Conservation (phyloP, 306 rosid species). For the Prunus mira region DNA sequence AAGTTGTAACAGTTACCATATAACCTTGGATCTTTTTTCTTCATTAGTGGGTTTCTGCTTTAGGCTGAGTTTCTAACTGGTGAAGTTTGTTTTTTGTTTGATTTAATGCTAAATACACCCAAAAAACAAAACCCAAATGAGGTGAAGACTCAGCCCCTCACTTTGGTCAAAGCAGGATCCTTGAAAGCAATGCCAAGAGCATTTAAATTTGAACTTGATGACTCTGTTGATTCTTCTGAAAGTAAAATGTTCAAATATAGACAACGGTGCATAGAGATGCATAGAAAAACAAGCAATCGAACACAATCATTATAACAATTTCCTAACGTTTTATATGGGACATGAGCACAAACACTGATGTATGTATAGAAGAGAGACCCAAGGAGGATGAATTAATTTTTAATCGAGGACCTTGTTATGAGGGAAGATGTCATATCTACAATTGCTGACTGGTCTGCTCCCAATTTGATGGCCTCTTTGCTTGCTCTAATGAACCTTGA, state of each 20-base stretch:
- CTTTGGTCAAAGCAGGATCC: too few relatives aligned
- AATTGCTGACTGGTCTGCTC: slow-evolving; percentile 86
- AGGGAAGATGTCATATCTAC: slow-evolving; percentile 99
- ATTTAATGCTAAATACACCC: too few relatives aligned
- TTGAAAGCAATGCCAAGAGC: neutral
- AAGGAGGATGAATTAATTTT: neutral
- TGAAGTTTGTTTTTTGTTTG: too few relatives aligned
- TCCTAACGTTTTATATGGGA: too few relatives aligned
- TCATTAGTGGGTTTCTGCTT: neutral
- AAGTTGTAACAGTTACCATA: neutral
- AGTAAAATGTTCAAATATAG: too few relatives aligned
- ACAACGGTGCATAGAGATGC: too few relatives aligned
- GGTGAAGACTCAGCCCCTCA: too few relatives aligned
- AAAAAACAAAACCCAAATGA: too few relatives aligned
- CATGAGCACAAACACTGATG: neutral
- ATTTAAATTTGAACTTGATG: too few relatives aligned
- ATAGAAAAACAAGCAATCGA: too few relatives aligned
- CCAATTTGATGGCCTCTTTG: slow-evolving; percentile 87
- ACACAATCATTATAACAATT: too few relatives aligned
- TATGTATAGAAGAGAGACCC: neutral
- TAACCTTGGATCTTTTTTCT: neutral
- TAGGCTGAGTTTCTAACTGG: neutral
- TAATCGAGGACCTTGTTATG: slow-evolving; percentile 71
- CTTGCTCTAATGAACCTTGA: slow-evolving; percentile 91
- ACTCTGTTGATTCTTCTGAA: too few relatives aligned